A percentile compares a stretch with the other conserved stretches of the same genome.
These are phyloP conservation scores for Hydnomerulius pinastri DNA, from an alignment of 768 basidiomycete species.

Conservation along the genomic window DNA sequence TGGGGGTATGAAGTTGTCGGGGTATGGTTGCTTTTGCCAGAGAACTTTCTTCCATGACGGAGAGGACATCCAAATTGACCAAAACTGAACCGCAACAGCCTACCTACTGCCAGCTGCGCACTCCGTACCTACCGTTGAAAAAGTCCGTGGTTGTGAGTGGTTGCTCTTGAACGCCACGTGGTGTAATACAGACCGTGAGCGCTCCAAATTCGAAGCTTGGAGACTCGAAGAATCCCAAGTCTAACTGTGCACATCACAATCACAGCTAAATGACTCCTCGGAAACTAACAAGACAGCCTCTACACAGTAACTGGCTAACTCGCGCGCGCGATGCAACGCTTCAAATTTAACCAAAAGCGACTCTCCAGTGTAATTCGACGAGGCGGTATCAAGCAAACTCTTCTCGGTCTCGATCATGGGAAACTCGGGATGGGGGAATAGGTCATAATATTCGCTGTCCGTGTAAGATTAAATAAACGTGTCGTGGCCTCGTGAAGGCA, in stretches of 20 bases:
- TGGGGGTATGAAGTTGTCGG: slow-evolving; percentile 85
- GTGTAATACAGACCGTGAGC: neutral
- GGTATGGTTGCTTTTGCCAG: slow-evolving; percentile 75
- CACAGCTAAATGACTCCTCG: slow-evolving; percentile 13
- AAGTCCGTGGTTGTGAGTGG: too few relatives aligned
- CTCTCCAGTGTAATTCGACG: neutral
- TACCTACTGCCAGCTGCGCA: too few relatives aligned
- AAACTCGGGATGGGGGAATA: slow-evolving; percentile 12
- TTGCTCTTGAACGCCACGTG: slow-evolving; percentile 21
- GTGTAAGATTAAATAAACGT: slow-evolving; percentile 34
- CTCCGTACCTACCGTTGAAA: too few relatives aligned
- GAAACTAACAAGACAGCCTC: neutral
- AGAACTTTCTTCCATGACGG: slow-evolving; percentile 68
- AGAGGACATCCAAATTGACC: slow-evolving; percentile 19
- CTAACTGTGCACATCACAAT: too few relatives aligned
- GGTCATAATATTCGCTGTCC: slow-evolving; percentile 21
- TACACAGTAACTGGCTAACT: neutral
- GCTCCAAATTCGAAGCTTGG: too few relatives aligned
- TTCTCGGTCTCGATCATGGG: slow-evolving; percentile 28
- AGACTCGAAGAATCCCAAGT: too few relatives aligned
- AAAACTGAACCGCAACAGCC: too few relatives aligned
- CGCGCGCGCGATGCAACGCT: neutral
- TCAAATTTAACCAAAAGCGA: slow-evolving; percentile 9
- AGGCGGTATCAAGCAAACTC: slow-evolving; percentile 17
- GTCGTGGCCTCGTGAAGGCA: slow-evolving; percentile 33